Conservation (phyloP, 331 rosid genomes). For the Pyrus hybrid region DNA sequence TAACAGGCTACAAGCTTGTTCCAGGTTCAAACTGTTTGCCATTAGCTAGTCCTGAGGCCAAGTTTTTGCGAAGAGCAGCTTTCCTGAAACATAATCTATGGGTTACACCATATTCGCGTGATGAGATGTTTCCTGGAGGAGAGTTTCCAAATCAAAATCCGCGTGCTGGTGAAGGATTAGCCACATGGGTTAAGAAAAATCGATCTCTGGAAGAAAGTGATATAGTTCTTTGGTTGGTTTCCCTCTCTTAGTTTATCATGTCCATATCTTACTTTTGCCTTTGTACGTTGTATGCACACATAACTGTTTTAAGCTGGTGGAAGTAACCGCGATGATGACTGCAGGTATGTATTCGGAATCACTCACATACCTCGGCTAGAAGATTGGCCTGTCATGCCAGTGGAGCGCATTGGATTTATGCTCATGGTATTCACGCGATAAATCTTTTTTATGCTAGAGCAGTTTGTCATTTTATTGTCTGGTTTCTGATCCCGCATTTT, state of each 20-base stretch:
- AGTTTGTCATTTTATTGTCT: background rate
- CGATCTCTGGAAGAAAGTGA: conserved; percentile 79
- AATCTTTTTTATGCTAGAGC: background rate
- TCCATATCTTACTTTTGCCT: background rate
- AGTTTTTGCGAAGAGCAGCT: conserved; percentile 86
- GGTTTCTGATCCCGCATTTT: background rate
- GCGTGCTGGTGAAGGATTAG: conserved; percentile 70
- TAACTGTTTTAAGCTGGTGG: background rate
- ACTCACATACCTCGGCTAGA: conserved; percentile 86
- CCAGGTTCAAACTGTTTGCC: conserved; percentile 96
- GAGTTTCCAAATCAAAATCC: conserved; percentile 98
- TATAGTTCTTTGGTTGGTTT: conserved; percentile 78
- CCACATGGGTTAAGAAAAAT: conserved; percentile 82
- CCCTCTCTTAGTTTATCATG: background rate
- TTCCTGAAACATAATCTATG: conserved; percentile 94
- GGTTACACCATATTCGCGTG: conserved; percentile 70
- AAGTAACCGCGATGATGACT: background rate
- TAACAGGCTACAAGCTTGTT: conserved; percentile 91
- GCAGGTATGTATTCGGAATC: conserved; percentile 85
- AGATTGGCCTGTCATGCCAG: conserved; percentile 99
- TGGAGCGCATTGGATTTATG: conserved; percentile 82
- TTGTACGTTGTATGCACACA: background rate
- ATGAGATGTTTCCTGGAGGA: conserved; percentile 91
- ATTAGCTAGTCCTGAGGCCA: conserved; percentile 83
- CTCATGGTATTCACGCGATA: conserved; percentile 50